phyloP scores from a whole-genome alignment of 2,329 filamentous ascomycete species.

The Volutella citrinella region DNA sequence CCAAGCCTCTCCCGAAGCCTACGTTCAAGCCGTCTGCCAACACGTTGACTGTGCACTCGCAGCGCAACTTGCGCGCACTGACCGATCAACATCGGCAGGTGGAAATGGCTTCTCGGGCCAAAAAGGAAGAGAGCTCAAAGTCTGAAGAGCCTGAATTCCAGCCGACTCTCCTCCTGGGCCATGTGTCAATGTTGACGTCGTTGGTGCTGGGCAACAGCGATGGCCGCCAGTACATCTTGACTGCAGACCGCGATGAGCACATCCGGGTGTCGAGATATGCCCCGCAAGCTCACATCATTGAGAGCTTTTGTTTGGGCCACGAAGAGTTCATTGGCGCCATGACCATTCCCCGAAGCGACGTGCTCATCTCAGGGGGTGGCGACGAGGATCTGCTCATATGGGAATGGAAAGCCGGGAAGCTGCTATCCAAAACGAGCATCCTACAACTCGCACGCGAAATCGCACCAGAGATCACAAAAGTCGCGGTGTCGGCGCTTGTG shows the following conservation, averaged over 20 bases:
- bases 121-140: slow-evolving; percentile 26
- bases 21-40: slow-evolving; percentile 50
- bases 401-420: slow-evolving; percentile 65
- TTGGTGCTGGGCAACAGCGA: slow-evolving; percentile 52
- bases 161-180: slow-evolving; percentile 77
- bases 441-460: slow-evolving; percentile 40
- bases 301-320: slow-evolving; percentile 86
- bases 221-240: slow-evolving; percentile 49
- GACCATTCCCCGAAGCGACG: slow-evolving; percentile 59
- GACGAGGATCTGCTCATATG: slow-evolving; percentile 77
- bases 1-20: slow-evolving; percentile 17
- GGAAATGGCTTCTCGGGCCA: slow-evolving; percentile 27
- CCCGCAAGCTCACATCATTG: slow-evolving; percentile 84
- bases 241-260: slow-evolving; percentile 63
- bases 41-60: slow-evolving; percentile 60
- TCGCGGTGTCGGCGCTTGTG: slow-evolving; percentile 46
- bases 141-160: slow-evolving; percentile 57
- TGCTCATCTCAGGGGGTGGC: slow-evolving; percentile 83
- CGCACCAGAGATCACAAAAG: slow-evolving; percentile 33
- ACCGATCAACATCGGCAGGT: slow-evolving; percentile 54
- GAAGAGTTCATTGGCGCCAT: slow-evolving; percentile 78
- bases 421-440: slow-evolving; percentile 55
- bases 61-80: slow-evolving; percentile 59
- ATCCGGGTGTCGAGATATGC: slow-evolving; percentile 81
- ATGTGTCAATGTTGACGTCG: slow-evolving; percentile 92